Percentiles rank a stretch among this genome's conserved stretches.
These are phyloP conservation scores for Lactarius psammicola DNA, from an alignment of 768 basidiomycete genomes.

Conservation along the genomic window DNA sequence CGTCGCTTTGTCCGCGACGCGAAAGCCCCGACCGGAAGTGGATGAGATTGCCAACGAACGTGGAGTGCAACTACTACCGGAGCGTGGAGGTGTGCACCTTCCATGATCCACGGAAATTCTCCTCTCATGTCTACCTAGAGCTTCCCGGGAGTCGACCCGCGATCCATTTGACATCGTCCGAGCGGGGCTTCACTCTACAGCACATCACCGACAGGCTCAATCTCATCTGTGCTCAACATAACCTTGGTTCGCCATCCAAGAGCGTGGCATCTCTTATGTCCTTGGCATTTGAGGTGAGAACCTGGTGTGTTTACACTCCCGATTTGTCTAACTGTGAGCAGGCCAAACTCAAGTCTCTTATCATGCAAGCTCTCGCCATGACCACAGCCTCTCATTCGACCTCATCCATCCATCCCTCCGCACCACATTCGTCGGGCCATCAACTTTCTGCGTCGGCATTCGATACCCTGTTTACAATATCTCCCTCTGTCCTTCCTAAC, in stretches of 20 bases:
- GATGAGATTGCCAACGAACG: slow-evolving; percentile 74
- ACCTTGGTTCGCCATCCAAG: slow-evolving; percentile 57
- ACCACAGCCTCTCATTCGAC: slow-evolving; percentile 76
- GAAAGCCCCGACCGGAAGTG: slow-evolving; percentile 45
- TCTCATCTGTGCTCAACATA: slow-evolving; percentile 77
- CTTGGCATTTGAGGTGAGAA: slow-evolving; percentile 69
- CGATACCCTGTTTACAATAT: slow-evolving; percentile 72
- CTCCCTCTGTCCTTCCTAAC: slow-evolving; percentile 76
- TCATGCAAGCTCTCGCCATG: slow-evolving; percentile 74
- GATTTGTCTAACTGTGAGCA: slow-evolving; percentile 32
- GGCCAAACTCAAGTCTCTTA: slow-evolving; percentile 82
- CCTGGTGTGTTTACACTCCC: neutral
- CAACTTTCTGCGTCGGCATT: slow-evolving; percentile 68
- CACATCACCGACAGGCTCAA: slow-evolving; percentile 79
- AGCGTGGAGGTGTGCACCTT: slow-evolving; percentile 58
- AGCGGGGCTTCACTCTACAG: slow-evolving; percentile 69
- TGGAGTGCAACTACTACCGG: slow-evolving; percentile 59
- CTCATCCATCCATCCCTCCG: slow-evolving; percentile 67
- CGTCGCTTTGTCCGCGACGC: slow-evolving; percentile 42
- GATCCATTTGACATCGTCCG: slow-evolving; percentile 70
- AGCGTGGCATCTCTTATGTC: slow-evolving; percentile 67
- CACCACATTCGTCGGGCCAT: slow-evolving; percentile 37
- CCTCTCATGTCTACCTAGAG: slow-evolving; percentile 41
- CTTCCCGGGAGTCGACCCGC: slow-evolving; percentile 69
- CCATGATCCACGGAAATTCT: neutral